These are phyloP conservation scores for Coemansia reversa DNA, from an alignment of 192 early-diverging fungal genomes.

Conservation along the genomic window DNA sequence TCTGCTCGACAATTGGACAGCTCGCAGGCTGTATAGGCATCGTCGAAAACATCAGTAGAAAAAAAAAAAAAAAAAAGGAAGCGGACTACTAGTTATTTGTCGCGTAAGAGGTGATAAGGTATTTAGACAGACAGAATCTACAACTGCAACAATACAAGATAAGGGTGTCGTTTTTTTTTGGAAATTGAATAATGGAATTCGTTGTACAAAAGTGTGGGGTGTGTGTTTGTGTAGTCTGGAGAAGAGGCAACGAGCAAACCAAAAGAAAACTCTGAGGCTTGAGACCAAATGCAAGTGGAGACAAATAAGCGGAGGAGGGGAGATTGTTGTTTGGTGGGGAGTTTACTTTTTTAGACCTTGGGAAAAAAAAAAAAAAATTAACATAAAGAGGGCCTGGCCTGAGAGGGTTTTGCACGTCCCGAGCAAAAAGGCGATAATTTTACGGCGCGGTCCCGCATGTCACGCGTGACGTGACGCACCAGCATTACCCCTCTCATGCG, in stretches of 20 bases:
- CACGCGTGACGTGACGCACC: slow-evolving; percentile 1
- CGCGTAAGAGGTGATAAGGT: not conserved
- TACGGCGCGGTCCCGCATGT: not conserved
- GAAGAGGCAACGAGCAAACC: not conserved
- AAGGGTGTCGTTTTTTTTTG: not conserved
- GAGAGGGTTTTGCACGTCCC: not conserved
- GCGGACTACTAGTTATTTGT: not conserved
- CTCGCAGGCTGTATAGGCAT: slow-evolving; percentile 11
- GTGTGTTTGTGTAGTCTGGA: not conserved
- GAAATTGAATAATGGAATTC: not conserved
- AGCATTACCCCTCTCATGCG: not conserved
- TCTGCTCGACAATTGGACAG: slow-evolving; percentile 16
- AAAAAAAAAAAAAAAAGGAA: slow-evolving; percentile 2
- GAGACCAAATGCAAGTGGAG: not conserved
- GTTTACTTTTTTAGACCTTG: not conserved
- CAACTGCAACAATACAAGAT: too few relatives aligned
- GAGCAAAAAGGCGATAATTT: not conserved
- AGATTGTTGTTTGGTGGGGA: too few relatives aligned
- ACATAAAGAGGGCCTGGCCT: not conserved
- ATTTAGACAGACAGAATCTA: not conserved
- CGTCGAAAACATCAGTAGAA: slow-evolving; percentile 37
- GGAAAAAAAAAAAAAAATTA: not conserved
- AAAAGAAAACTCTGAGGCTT: not conserved
- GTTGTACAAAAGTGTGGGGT: not conserved
- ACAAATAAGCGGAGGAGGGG: not conserved